A percentile compares a stretch with the other conserved stretches of the same genome.
phyloP scores from a whole-genome alignment of 164 flowering plant genomes.

The Vitis riparia region DNA sequence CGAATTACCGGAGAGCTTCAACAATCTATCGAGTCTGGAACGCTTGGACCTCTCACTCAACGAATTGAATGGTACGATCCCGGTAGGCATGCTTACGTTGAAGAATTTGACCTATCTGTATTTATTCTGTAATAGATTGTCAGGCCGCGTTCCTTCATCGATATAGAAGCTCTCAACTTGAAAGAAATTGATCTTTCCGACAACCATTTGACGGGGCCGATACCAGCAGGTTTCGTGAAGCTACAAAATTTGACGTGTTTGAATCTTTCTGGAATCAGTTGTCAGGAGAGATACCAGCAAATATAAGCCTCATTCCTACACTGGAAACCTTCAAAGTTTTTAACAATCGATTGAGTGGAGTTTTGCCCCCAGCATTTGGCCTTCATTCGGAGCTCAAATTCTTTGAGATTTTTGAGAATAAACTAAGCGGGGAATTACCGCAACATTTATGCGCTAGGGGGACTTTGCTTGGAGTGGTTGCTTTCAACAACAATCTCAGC shows the following conservation, averaged over 20 bases:
- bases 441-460: too few species aligned
- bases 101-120: conserved; percentile 44
- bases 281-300: conserved; percentile 43
- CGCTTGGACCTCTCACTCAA: conserved; percentile 48
- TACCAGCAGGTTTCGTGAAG: conserved; percentile 63
- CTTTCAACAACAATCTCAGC: too few species aligned
- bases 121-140: conserved; percentile 43
- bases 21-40: conserved; percentile 32
- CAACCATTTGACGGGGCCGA: conserved; percentile 60
- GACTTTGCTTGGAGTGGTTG: too few species aligned
- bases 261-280: conserved; percentile 36
- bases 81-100: conserved; percentile 47
- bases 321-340: conserved; percentile 31
- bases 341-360: conserved; percentile 42
- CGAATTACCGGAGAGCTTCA: conserved; percentile 43
- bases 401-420: too few species aligned
- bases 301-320: conserved; percentile 37
- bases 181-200: conserved; percentile 43
- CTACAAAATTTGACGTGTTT: conserved; percentile 32
- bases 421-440: too few species aligned
- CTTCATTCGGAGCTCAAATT: conserved; percentile 40
- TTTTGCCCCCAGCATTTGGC: conserved; percentile 50
- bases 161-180: conserved; percentile 41
- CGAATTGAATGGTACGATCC: conserved; percentile 49
- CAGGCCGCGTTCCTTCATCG: conserved; percentile 56